Evolutionary conservation across 2,329 filamentous ascomycete genomes (phyloP).

Genomic region (Paecilomyces variotii): DNA sequence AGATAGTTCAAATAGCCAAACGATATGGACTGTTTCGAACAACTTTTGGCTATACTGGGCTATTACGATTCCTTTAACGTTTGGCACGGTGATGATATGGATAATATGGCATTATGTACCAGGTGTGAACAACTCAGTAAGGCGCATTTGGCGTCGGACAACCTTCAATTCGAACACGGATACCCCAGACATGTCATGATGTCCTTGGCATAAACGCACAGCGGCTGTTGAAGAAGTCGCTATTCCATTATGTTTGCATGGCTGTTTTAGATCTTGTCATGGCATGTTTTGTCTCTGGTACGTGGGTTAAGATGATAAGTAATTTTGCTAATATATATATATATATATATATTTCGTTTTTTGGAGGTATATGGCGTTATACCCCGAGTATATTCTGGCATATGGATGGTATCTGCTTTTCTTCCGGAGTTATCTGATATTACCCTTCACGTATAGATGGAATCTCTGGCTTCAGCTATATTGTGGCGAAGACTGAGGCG

Average conservation of each 20-base stretch:
- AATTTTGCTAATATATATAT: too few relatives aligned
- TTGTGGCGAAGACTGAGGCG: too few relatives aligned
- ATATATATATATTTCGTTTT: too few relatives aligned
- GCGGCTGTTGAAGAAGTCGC: not conserved
- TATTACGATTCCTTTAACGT: constrained; percentile 20
- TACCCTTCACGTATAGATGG: too few relatives aligned
- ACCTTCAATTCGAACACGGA: not conserved
- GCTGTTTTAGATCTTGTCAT: not conserved
- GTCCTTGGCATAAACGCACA: not conserved
- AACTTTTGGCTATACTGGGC: constrained; percentile 27
- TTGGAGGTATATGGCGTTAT: too few relatives aligned
- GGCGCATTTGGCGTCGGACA: not conserved
- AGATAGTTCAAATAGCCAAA: constrained; percentile 3
- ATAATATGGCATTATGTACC: constrained; percentile 12
- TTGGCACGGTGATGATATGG: constrained; percentile 18
- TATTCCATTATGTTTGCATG: not conserved
- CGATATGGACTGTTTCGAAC: constrained; percentile 16
- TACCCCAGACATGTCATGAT: not conserved
- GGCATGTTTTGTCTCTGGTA: not conserved
- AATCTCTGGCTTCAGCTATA: too few relatives aligned
- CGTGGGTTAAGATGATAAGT: too few relatives aligned
- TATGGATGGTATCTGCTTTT: too few relatives aligned
- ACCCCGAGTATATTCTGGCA: too few relatives aligned
- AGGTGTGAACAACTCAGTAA: not conserved
- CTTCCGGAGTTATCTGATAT: too few relatives aligned